Evolutionary conservation across 169 alveolate genomes (phyloP).

Genomic region (Haemoproteus tartakovskyi): DNA sequence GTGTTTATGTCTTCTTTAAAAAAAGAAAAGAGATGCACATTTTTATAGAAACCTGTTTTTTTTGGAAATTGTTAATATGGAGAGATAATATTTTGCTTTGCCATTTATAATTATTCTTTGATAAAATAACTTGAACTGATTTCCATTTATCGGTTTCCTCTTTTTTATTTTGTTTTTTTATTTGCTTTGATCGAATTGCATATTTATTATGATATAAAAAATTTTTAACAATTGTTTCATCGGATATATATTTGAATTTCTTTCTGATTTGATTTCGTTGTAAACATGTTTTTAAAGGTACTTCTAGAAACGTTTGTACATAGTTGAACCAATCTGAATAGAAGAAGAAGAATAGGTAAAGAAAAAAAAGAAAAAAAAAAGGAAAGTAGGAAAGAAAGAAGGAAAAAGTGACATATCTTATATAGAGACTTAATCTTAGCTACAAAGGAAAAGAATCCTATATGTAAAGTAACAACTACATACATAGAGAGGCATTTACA

Average conservation of each 20-base stretch:
- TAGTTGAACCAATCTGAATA: constrained; percentile 11
- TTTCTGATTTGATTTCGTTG: constrained; percentile 13
- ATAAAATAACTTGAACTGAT: constrained; percentile 7
- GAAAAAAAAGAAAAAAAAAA: background rate
- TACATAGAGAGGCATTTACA: background rate
- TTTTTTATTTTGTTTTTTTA: too few relatives aligned
- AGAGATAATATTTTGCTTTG: constrained; percentile 20
- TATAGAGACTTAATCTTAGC: too few relatives aligned
- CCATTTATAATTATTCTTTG: constrained; percentile 22
- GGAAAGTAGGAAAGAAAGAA: too few relatives aligned
- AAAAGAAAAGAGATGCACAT: too few relatives aligned
- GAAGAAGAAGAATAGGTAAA: background rate
- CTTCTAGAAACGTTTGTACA: constrained; percentile 13
- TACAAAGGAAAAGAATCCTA: too few relatives aligned
- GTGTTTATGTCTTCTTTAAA: too few relatives aligned
- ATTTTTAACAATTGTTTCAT: constrained; percentile 39
- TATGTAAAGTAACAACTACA: background rate
- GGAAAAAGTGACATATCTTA: too few relatives aligned
- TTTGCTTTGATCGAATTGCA: constrained; percentile 5
- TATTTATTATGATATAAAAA: constrained; percentile 24
- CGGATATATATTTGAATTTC: constrained; percentile 26
- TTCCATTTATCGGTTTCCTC: background rate
- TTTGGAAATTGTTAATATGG: constrained; percentile 5
- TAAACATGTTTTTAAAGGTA: constrained; percentile 16
- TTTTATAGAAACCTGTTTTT: constrained; percentile 26